Evolutionary conservation across 495 filamentous ascomycete genomes (phyloP).

Genomic region (Clavariopsis aquatica): DNA sequence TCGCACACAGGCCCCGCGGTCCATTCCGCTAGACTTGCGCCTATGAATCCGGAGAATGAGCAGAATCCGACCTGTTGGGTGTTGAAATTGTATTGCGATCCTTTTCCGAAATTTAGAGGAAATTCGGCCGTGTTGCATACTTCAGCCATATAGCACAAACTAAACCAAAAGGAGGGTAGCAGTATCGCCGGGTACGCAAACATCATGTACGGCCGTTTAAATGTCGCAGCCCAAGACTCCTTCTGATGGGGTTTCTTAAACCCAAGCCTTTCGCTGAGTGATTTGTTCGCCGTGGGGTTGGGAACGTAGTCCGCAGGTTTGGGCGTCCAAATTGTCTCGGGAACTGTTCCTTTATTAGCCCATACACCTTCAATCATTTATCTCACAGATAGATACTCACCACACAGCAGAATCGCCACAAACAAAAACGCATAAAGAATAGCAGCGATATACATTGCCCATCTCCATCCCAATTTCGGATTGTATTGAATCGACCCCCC

Average conservation of each 20-base stretch:
- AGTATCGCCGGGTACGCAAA: conserved; percentile 16
- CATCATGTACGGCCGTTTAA: conserved; percentile 5
- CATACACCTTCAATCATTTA: no score
- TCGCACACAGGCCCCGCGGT: conserved; percentile 13
- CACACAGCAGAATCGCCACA: conserved; percentile 4
- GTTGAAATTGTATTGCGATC: conserved; percentile 18
- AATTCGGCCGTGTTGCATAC: conserved; percentile 17
- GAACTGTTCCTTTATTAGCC: no score
- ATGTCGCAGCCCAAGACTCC: conserved; percentile 8
- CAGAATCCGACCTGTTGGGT: conserved; percentile 17
- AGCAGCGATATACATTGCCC: conserved; percentile 19
- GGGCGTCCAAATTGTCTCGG: no score
- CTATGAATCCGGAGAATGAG: conserved; percentile 21
- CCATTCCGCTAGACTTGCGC: conserved; percentile 4
- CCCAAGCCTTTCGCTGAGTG: conserved; percentile 3
- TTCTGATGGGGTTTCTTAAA: conserved; percentile 6
- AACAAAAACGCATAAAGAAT: conserved; percentile 8
- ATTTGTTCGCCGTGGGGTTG: neutral
- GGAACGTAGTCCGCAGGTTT: neutral
- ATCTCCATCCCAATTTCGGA: conserved; percentile 3
- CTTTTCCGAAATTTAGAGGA: conserved; percentile 18
- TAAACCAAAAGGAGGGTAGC: conserved; percentile 16
- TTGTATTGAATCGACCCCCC: conserved; percentile 9
- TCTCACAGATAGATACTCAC: neutral
- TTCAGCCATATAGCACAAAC: conserved; percentile 15